Conservation (phyloP, 2,329 filamentous ascomycete genomes). For the Sporothrix pallida region DNA sequence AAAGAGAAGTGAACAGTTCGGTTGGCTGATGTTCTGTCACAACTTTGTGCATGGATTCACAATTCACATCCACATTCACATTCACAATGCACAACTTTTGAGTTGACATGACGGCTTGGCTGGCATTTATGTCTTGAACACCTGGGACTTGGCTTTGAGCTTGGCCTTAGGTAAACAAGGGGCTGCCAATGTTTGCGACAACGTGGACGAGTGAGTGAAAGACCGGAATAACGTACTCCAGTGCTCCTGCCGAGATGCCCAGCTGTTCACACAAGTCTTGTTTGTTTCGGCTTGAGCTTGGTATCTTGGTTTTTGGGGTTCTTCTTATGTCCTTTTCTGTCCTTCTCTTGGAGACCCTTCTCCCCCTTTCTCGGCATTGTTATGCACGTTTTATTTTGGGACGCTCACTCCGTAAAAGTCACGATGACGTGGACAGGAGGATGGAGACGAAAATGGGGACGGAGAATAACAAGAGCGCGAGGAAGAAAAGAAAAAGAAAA, state of each 20-base stretch:
- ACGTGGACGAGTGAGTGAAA: no score
- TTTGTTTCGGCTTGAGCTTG: constrained; percentile 11
- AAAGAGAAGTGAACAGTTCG: no score
- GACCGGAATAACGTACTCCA: no score
- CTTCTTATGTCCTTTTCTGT: background rate
- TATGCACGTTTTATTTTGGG: constrained; percentile 26
- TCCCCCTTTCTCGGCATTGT: constrained; percentile 18
- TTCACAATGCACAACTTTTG: no score
- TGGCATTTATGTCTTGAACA: background rate
- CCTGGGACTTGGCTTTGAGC: no score
- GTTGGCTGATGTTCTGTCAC: no score
- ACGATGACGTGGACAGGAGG: background rate
- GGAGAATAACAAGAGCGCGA: background rate
- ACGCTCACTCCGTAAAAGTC: no score
- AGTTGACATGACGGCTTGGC: background rate
- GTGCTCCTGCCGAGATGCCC: constrained; percentile 8
- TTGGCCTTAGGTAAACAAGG: no score
- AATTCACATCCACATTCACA: no score
- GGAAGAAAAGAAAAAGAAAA: background rate
- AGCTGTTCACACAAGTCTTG: background rate
- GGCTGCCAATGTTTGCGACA: constrained; percentile 1
- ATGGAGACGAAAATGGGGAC: background rate
- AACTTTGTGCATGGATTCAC: no score
- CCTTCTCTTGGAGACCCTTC: background rate
- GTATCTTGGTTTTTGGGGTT: background rate